Percentiles rank a stretch among this genome's conserved stretches.
Conservation (phyloP, 1,139 yeast genomes). For the Hemisphaericaspora lyxosophila region DNA sequence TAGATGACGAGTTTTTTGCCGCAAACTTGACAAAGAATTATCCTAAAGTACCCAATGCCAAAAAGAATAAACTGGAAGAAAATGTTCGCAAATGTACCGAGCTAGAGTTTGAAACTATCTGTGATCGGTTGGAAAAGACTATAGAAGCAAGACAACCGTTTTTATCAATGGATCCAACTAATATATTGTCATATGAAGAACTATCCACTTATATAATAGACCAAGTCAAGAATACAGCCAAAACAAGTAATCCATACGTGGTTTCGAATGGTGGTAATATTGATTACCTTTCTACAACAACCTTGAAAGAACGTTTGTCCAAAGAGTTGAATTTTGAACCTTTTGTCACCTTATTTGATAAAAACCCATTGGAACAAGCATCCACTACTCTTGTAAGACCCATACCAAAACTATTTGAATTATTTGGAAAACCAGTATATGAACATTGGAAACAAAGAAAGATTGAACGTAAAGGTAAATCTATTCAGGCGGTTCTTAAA, state of each 20-base stretch:
- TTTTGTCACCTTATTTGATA: slow-evolving; percentile 53
- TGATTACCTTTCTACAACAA: slow-evolving; percentile 37
- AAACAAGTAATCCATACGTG: slow-evolving; percentile 28
- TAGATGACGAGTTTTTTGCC: slow-evolving; percentile 67
- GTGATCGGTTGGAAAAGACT: slow-evolving; percentile 71
- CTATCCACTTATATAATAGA: slow-evolving; percentile 50
- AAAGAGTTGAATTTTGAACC: slow-evolving; percentile 41
- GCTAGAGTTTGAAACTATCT: slow-evolving; percentile 80
- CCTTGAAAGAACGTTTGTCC: slow-evolving; percentile 40
- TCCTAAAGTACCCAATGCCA: slow-evolving; percentile 21
- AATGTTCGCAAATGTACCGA: slow-evolving; percentile 52
- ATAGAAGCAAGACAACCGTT: slow-evolving; percentile 86
- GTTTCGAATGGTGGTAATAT: slow-evolving; percentile 28
- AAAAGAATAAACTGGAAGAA: slow-evolving; percentile 18
- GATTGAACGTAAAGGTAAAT: slow-evolving; percentile 65
- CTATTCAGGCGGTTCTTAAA: slow-evolving; percentile 71
- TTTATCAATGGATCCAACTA: slow-evolving; percentile 78
- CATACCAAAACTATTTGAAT: slow-evolving; percentile 52
- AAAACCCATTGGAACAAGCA: slow-evolving; percentile 33
- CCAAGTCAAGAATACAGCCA: slow-evolving; percentile 30
- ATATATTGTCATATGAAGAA: slow-evolving; percentile 70
- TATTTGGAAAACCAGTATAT: slow-evolving; percentile 69
- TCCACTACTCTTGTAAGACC: slow-evolving; percentile 34
- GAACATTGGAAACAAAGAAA: slow-evolving; percentile 82
- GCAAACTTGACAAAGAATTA: slow-evolving; percentile 37